Evolutionary conservation across 805 yeast species (phyloP).

Genomic region (Lipomyces kockii): DNA sequence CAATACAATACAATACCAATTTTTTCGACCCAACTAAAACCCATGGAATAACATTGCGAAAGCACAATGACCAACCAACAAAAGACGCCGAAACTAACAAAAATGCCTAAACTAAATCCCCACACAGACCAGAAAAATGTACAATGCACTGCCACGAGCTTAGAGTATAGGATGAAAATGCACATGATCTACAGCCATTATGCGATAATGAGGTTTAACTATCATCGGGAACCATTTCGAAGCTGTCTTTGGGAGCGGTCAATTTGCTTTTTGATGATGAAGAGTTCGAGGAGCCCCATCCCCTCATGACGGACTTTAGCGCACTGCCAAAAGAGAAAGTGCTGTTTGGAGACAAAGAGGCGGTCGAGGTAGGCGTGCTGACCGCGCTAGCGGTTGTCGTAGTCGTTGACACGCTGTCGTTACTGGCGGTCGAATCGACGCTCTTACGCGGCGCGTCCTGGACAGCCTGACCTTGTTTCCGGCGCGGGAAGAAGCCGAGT

Average conservation of each 20-base stretch:
- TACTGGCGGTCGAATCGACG: slow-evolving; percentile 15
- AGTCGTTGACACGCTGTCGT: not conserved
- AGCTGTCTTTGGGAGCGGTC: not conserved
- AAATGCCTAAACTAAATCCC: not conserved
- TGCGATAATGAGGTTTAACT: not conserved
- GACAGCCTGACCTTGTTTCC: not conserved
- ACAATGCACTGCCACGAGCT: not conserved
- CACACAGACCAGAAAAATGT: not conserved
- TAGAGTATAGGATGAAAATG: not conserved
- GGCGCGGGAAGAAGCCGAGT: slow-evolving; percentile 27
- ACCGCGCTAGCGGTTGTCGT: not conserved
- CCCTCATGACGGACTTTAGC: not conserved
- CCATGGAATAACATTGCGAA: not conserved
- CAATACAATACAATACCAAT: not conserved
- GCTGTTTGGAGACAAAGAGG: no score
- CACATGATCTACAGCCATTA: not conserved
- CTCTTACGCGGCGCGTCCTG: slow-evolving; percentile 10
- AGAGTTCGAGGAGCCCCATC: not conserved
- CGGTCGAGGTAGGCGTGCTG: not conserved
- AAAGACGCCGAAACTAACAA: not conserved
- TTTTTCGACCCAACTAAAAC: not conserved
- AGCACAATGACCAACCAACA: not conserved
- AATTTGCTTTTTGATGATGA: not conserved
- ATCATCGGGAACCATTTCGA: slow-evolving; percentile 12
- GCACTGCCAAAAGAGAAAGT: not conserved